A percentile compares a stretch with the other conserved stretches of the same genome.
phyloP scores from a whole-genome alignment of 2,329 filamentous ascomycete genomes.

The Aspergillus sergii region DNA sequence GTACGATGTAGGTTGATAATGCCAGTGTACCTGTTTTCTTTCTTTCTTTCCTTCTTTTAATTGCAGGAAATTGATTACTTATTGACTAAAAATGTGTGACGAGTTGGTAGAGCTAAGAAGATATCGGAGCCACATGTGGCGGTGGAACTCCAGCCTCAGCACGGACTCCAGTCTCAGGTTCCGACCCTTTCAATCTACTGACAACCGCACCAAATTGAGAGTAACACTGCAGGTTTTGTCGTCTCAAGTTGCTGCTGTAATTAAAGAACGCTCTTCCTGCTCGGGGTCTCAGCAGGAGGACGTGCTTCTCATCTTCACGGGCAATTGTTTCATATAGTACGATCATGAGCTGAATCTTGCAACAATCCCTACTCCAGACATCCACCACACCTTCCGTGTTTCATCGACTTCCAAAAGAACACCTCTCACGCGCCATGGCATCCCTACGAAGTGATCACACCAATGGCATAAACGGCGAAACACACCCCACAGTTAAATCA shows the following conservation, averaged over 20 bases:
- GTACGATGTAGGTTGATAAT: background rate
- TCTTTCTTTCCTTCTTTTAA: background rate
- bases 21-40: background rate
- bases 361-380: conserved; percentile 19
- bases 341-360: conserved; percentile 35
- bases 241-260: conserved; percentile 11
- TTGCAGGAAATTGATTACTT: too few species aligned
- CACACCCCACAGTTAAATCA: conserved; percentile 33
- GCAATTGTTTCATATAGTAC: conserved; percentile 8
- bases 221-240: conserved; percentile 21
- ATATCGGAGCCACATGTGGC: conserved; percentile 27
- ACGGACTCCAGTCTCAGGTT: conserved; percentile 15
- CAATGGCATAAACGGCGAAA: conserved; percentile 55
- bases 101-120: background rate
- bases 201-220: conserved; percentile 12
- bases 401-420: background rate
- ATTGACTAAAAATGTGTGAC: too few species aligned
- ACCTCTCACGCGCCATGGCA: conserved; percentile 49
- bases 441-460: conserved; percentile 53
- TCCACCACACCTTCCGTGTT: conserved; percentile 21
- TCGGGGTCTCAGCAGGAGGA: conserved; percentile 1
- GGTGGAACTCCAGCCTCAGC: conserved; percentile 29
- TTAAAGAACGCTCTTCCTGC: conserved; percentile 12
- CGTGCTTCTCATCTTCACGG: conserved; percentile 13
- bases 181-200: conserved; percentile 16